Evolutionary conservation across 2,329 filamentous ascomycete species (phyloP), one percentile per base, ranked within the genome.

Genomic region (Talaromyces pinophilus): DNA sequence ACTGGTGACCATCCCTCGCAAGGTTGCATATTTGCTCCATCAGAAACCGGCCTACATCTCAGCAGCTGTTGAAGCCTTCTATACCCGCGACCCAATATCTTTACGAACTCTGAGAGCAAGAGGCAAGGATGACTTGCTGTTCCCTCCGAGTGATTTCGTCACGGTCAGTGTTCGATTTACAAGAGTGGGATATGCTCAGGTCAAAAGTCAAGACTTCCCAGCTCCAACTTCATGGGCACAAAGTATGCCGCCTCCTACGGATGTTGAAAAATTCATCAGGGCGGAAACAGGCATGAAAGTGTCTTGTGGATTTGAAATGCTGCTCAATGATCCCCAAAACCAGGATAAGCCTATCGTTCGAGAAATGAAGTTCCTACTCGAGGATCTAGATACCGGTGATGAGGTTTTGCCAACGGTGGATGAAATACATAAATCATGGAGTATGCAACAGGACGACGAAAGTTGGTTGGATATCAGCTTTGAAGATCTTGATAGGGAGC

Each of bases 401-500:
- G 87, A 89, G 30, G 68, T 71, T 1, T 81, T 98, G 0, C 94
- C 95, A 0, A 87, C 83, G 0, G 85, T 96, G 71, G 78, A 82
- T 0, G 91, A 94, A n/a, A 92, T 98, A 30, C 72, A 75, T 1
- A 70, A 69, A 0, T 22, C 54, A 13, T 98, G 95, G 94, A 82
- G 84, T 2, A 79, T 82, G 35, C 84, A 81, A n/a, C 87, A 94
- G 60, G 94, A 98, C 68, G 88, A 93, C 71, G 95, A 98, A 72
- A 85, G 86, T 25, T 99, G 95, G 95, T 83, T 99, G 70, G 89
- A 98, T 71, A 96, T 99, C 66, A 89, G 93, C 74, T 97, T 92
- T 71, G 86, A 90, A 19, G 93, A 97, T 69, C 92, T 99, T 65
- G 93, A 97, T 72, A 84, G 85, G 33, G 93, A 97, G 75, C 81